Conservation (phyloP, 306 rosid genomes). For the Albizia julibrissin region DNA sequence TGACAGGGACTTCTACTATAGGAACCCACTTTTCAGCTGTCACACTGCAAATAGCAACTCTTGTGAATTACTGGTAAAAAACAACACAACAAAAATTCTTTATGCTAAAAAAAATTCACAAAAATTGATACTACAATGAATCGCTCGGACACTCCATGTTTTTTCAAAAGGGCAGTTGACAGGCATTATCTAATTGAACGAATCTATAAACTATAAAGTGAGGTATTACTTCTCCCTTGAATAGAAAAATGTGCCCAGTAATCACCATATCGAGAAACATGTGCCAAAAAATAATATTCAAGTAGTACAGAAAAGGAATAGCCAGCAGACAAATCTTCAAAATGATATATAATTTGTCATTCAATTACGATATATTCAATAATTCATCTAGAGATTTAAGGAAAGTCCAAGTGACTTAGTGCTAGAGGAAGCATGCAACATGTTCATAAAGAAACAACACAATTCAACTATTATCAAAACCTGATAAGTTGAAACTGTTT, state of each 20-base stretch:
- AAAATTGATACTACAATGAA: background rate
- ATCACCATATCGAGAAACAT: background rate
- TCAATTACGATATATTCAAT: background rate
- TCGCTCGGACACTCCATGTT: background rate
- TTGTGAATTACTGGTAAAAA: conserved; percentile 15
- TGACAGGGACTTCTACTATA: conserved; percentile 80
- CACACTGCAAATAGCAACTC: conserved; percentile 59
- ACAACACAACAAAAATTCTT: background rate
- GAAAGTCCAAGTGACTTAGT: background rate
- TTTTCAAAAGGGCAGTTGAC: background rate
- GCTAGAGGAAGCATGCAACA: conserved; percentile 1
- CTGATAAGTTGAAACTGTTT: conserved; percentile 97
- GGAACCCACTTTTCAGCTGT: conserved; percentile 99
- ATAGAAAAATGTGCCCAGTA: background rate
- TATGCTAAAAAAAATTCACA: background rate
- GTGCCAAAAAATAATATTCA: conserved; percentile 1
- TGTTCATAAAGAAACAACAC: conserved; percentile 3
- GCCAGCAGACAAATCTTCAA: conserved; percentile 1
- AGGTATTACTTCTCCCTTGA: background rate
- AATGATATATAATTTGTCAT: background rate
- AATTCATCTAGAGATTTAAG: conserved; percentile 9
- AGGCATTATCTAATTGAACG: background rate
- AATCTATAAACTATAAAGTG: background rate
- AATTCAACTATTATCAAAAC: conserved; percentile 41
- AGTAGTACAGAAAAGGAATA: background rate